A percentile compares a stretch with the other conserved stretches of the same genome.
These are phyloP conservation scores for Penicillium glabrum DNA, from an alignment of 2,329 filamentous ascomycete genomes.

Conservation along the genomic window DNA sequence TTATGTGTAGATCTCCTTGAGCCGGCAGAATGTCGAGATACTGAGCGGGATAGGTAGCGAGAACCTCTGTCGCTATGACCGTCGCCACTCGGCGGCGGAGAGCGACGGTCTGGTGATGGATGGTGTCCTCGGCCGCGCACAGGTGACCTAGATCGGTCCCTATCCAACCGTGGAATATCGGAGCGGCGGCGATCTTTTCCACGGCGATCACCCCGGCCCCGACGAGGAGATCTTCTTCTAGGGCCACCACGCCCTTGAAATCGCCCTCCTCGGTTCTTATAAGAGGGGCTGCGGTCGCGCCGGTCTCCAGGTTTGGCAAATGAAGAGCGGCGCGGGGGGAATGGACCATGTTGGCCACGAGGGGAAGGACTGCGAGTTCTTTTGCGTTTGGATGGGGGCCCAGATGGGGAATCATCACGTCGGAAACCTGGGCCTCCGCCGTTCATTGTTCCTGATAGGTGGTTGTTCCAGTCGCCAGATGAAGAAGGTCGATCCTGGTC, in stretches of 20 bases:
- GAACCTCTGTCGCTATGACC: constrained; percentile 27
- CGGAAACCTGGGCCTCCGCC: constrained; percentile 22
- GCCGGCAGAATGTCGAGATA: constrained; percentile 34
- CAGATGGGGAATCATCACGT: constrained; percentile 32
- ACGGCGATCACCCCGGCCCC: constrained; percentile 31
- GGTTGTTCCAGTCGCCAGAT: constrained; percentile 18
- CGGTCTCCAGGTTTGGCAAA: constrained; percentile 34
- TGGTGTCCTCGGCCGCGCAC: constrained; percentile 25
- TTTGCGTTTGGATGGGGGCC: constrained; percentile 37
- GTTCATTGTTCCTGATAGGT: constrained; percentile 19
- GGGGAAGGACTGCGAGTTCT: constrained; percentile 45
- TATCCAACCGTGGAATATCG: constrained; percentile 26
- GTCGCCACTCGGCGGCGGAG: constrained; percentile 27
- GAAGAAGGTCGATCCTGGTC: constrained; percentile 24
- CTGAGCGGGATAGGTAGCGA: constrained; percentile 34
- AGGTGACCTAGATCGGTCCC: constrained; percentile 35
- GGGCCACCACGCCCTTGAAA: constrained; percentile 34
- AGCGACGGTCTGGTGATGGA: constrained; percentile 28
- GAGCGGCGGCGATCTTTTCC: constrained; percentile 31
- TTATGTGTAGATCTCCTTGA: constrained; percentile 33
- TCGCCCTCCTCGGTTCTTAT: constrained; percentile 37
- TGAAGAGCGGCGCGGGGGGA: constrained; percentile 25
- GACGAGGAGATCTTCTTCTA: constrained; percentile 34
- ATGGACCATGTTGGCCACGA: constrained; percentile 17
- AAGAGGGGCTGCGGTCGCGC: constrained; percentile 38